Conservation (phyloP, 2,329 filamentous ascomycete species). For the Epichloe sibirici region DNA sequence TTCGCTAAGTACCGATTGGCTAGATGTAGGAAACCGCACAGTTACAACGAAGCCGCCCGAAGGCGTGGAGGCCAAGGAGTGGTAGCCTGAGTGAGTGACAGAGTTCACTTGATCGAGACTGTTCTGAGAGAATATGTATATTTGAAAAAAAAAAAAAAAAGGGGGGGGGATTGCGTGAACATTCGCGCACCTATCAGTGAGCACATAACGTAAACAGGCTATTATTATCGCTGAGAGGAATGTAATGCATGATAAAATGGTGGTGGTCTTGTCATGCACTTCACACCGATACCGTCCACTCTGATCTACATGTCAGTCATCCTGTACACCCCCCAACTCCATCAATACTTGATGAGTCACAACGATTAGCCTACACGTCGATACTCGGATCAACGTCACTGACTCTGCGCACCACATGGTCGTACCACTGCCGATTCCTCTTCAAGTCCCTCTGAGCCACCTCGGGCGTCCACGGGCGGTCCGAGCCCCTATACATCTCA, state of each 20-base stretch:
- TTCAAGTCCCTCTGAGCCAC: slow-evolving; percentile 15
- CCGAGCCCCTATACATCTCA: slow-evolving; percentile 12
- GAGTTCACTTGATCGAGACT: too few relatives aligned
- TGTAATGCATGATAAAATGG: too few relatives aligned
- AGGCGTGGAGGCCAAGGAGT: slow-evolving; percentile 66
- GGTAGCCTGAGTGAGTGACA: slow-evolving; percentile 24
- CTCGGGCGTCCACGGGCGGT: slow-evolving; percentile 13
- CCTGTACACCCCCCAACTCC: too few relatives aligned
- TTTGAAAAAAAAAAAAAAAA: neutral
- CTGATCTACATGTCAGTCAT: too few relatives aligned
- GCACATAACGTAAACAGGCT: too few relatives aligned
- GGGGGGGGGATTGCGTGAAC: too few relatives aligned
- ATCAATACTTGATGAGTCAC: too few relatives aligned
- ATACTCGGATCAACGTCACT: slow-evolving; percentile 10
- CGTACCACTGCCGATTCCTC: slow-evolving; percentile 15
- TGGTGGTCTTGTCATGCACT: too few relatives aligned
- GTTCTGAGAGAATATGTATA: too few relatives aligned
- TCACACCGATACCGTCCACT: too few relatives aligned
- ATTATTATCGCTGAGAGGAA: too few relatives aligned
- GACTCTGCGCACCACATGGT: slow-evolving; percentile 14
- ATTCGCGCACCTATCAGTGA: too few relatives aligned
- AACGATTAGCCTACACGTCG: neutral
- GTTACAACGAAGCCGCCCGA: slow-evolving; percentile 66
- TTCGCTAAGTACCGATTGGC: slow-evolving; percentile 83
- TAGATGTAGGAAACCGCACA: slow-evolving; percentile 58